Base-by-base conservation (phyloP, 495 filamentous ascomycete genomes). In the Talaromyces adpressus region DNA sequence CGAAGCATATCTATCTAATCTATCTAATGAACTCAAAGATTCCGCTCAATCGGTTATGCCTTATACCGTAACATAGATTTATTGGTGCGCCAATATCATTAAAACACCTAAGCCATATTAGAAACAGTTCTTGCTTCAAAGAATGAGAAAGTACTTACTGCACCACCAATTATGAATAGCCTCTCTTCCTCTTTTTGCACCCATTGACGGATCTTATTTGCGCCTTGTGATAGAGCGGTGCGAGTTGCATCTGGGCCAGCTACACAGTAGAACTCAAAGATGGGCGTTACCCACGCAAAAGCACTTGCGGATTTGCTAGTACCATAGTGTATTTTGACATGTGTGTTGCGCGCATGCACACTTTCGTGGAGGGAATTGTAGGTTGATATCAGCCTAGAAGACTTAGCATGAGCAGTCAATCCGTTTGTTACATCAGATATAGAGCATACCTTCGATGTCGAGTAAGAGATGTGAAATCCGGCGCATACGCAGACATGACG, bases 191-290 rank as follows among this genome's bases (percentile, higher is more conserved):
- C 93, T 62, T 86, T 81, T 64, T 89, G 86, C 3, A 92, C 87
- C 93, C 93, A 99, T 69, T 91, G 88, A 7, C 92, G 85, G 41
- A 98, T 83, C 71, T 89, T 87, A 65, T 91, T 94, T 12, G 92
- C 95, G 20, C 89, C 90, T 73, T 93, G 89, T 20, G 91, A 90
- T 61, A 98, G 80, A 14, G 87, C 86, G 54, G 87, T 85, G n/a
- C 93, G 82, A 65, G 86, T 88, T 54, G 89, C 83, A 57, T 88
- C 87, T 4, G 87, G 85, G 14, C 89, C 89, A n/a, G 92, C 91
- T 7, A 98, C 87, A 71, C 90, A 93, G 78, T 97, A 98, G 57
- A 98, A 80, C 72, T 98, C 95, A 65, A 97, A 97, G 0, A 87
- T 70, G 3, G 92, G 91, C 20, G 92, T 96, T 45, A 89, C 82